These are phyloP conservation scores for Biscogniauxia sp. DNA, from an alignment of 2,329 filamentous ascomycete genomes.

Conservation along the genomic window DNA sequence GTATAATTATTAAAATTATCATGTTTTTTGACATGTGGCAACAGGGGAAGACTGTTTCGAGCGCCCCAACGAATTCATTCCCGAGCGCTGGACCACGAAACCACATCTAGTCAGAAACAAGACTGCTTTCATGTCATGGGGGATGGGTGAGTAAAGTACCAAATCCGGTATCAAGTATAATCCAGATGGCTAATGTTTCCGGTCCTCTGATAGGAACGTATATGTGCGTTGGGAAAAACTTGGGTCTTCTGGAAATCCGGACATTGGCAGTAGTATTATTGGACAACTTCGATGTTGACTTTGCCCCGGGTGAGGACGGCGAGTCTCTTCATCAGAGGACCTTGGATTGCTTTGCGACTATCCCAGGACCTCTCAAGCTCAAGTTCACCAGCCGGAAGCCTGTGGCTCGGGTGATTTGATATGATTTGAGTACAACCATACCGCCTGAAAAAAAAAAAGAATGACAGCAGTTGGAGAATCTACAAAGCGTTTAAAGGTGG, in stretches of 20 bases:
- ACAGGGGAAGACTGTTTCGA: slow-evolving; percentile 4
- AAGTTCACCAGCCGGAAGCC: neutral
- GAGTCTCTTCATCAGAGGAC: neutral
- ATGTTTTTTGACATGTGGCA: neutral
- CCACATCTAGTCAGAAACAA: slow-evolving; percentile 12
- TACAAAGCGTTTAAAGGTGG: no score
- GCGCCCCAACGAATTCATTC: slow-evolving; percentile 8
- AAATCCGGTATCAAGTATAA: neutral
- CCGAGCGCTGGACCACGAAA: slow-evolving; percentile 14
- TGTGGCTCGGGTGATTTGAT: neutral
- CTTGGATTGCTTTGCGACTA: neutral
- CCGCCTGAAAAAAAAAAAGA: no score
- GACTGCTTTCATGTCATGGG: neutral
- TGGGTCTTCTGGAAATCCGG: neutral
- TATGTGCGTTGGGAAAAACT: neutral
- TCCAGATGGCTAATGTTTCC: neutral
- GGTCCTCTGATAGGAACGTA: neutral
- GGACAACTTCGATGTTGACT: neutral
- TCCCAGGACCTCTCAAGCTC: neutral
- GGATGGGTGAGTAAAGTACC: neutral
- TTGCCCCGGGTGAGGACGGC: neutral
- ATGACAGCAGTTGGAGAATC: no score
- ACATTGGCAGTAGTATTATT: neutral
- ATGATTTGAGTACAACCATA: no score
- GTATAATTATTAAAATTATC: neutral